Percentiles rank a stretch among this genome's conserved stretches.
These are phyloP conservation scores for Stemphylium vesicarium DNA, from an alignment of 2,329 filamentous ascomycete species.

Conservation along the genomic window DNA sequence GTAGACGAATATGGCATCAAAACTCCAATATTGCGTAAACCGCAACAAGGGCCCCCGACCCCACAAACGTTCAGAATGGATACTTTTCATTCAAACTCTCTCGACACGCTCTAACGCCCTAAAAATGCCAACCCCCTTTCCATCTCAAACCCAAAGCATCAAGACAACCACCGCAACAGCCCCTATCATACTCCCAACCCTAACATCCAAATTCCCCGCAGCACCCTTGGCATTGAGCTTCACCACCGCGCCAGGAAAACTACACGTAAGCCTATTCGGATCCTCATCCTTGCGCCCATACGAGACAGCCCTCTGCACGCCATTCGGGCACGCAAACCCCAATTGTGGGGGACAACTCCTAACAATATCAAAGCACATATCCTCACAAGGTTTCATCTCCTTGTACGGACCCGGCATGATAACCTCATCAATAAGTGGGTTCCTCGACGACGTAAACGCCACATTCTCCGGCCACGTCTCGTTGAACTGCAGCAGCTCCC, in stretches of 20 bases:
- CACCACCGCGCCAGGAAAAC: constrained; percentile 51
- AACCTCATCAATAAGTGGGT: constrained; percentile 71
- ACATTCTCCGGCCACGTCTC: constrained; percentile 36
- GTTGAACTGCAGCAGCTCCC: constrained; percentile 31
- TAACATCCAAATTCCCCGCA: not conserved
- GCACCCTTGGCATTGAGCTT: constrained; percentile 37
- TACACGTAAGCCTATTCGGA: constrained; percentile 42
- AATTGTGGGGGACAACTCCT: constrained; percentile 81
- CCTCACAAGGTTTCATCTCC: constrained; percentile 86
- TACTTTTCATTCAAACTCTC: not conserved
- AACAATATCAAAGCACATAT: constrained; percentile 86
- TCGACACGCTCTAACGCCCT: not conserved
- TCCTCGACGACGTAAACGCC: constrained; percentile 67
- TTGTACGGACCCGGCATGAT: constrained; percentile 90
- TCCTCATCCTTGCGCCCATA: constrained; percentile 35
- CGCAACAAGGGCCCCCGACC: not conserved
- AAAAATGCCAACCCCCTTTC: not conserved
- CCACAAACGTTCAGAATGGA: not conserved
- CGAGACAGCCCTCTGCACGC: constrained; percentile 16
- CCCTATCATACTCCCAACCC: not conserved
- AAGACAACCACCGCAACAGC: not conserved
- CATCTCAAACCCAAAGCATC: not conserved
- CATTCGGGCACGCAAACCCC: constrained; percentile 74
- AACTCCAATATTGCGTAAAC: no score
- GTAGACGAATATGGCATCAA: no score